A percentile compares a stretch with the other conserved stretches of the same genome.
Evolutionary conservation across 2,329 filamentous ascomycete species (phyloP).

Genomic region (Ceratocystis ficicola): DNA sequence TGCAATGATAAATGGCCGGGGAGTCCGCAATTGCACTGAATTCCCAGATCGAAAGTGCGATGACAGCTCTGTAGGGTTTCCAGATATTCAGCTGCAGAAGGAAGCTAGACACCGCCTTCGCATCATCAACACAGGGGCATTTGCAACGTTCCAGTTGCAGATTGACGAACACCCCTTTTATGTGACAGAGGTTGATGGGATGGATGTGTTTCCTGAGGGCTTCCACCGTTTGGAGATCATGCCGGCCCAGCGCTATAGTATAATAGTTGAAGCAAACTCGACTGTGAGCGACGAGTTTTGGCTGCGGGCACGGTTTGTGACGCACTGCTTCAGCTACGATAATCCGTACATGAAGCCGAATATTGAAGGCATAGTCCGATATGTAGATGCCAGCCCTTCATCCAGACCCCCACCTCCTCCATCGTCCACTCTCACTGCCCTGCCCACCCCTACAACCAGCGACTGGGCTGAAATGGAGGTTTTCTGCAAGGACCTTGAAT

Average conservation of each 20-base stretch:
- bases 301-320: constrained; percentile 43
- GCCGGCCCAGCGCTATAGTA: constrained; percentile 59
- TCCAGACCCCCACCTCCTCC: not conserved
- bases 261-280: constrained; percentile 50
- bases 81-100: constrained; percentile 37
- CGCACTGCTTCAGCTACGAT: constrained; percentile 31
- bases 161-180: constrained; percentile 54
- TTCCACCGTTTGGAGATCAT: constrained; percentile 52
- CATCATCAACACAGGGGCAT: constrained; percentile 57
- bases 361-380: constrained; percentile 28
- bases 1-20: constrained; percentile 48
- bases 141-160: constrained; percentile 59
- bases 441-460: constrained; percentile 29
- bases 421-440: constrained; percentile 18
- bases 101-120: constrained; percentile 52
- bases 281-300: constrained; percentile 45
- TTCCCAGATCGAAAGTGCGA: constrained; percentile 36
- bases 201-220: constrained; percentile 47
- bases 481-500: constrained; percentile 43
- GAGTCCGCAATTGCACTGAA: constrained; percentile 29
- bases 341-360: constrained; percentile 29
- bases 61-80: constrained; percentile 30
- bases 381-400: constrained; percentile 22
- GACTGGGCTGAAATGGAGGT: constrained; percentile 40
- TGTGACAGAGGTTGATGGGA: constrained; percentile 59